phyloP scores from a whole-genome alignment of 78 protist genomes.

The Cyanophora paradoxa region DNA sequence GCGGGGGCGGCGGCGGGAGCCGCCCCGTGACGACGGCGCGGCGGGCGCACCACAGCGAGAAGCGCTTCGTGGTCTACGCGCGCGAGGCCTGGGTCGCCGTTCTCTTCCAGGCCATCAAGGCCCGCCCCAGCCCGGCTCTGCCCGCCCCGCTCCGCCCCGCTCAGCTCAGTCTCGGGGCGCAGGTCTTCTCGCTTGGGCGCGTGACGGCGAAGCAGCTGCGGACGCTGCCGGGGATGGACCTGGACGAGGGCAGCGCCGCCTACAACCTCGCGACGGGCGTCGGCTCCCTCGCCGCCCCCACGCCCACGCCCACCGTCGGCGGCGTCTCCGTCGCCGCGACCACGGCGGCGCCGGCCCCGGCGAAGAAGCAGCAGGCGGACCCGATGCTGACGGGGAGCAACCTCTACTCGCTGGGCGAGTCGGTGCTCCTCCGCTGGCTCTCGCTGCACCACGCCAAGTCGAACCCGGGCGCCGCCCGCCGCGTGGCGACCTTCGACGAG shows the following conservation, averaged over 20 bases:
- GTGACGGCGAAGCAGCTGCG: background rate
- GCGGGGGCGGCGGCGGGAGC: too few species aligned
- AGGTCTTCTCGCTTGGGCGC: background rate
- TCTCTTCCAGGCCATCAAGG: slow-evolving; percentile 3
- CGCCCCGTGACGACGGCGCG: background rate
- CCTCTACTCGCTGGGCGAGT: background rate
- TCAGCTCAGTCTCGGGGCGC: too few species aligned
- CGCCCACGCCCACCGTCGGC: too few species aligned
- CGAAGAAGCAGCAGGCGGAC: background rate
- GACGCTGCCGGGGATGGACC: background rate
- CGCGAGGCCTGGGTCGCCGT: slow-evolving; percentile 1
- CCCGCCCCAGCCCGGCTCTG: too few species aligned
- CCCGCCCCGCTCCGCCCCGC: too few species aligned
- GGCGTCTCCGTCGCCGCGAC: too few species aligned
- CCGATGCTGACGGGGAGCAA: background rate
- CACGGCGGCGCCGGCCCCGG: background rate
- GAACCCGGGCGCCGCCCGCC: background rate
- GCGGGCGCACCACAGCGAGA: background rate
- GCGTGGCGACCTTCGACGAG: background rate
- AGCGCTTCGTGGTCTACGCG: background rate
- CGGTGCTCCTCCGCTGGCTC: slow-evolving; percentile 16
- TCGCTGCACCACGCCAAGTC: background rate
- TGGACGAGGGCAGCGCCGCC: too few species aligned
- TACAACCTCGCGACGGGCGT: too few species aligned
- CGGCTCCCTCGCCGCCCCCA: too few species aligned